Percentiles rank a stretch among this genome's conserved stretches.
These are phyloP conservation scores for Eutrema heterophyllum DNA, from an alignment of 345 rosid species.

Conservation along the genomic window DNA sequence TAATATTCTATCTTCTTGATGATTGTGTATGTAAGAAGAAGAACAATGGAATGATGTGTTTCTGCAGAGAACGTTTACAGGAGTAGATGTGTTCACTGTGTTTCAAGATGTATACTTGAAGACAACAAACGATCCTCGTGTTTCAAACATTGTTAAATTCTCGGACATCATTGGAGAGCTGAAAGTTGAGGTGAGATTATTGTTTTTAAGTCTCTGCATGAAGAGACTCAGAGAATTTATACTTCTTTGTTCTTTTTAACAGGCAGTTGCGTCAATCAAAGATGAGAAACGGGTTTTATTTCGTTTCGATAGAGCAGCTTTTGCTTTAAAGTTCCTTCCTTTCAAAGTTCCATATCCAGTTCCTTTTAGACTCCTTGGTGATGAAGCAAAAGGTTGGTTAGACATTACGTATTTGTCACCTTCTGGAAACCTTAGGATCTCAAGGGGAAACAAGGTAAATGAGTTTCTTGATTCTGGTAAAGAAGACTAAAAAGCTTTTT, in stretches of 20 bases:
- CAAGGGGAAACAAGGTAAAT: constrained; percentile 91
- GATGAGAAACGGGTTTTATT: constrained; percentile 67
- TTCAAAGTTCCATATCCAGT: constrained; percentile 94
- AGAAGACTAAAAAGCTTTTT: not conserved
- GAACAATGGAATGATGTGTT: not conserved
- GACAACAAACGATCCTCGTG: constrained; percentile 77
- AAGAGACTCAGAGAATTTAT: not conserved
- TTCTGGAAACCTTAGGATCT: constrained; percentile 83
- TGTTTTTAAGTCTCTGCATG: not conserved
- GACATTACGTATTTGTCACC: constrained; percentile 81
- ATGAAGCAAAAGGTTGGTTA: constrained; percentile 95
- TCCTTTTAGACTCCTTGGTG: constrained; percentile 93
- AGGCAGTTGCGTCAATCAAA: constrained; percentile 79
- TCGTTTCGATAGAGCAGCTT: constrained; percentile 75
- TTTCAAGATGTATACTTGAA: constrained; percentile 84
- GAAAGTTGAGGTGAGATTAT: constrained; percentile 67
- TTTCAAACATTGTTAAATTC: constrained; percentile 76
- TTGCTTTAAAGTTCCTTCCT: constrained; percentile 75
- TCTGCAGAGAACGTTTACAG: constrained; percentile 89
- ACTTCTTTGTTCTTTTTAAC: not conserved
- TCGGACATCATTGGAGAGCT: constrained; percentile 86
- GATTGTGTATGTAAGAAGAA: not conserved
- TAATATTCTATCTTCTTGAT: not conserved
- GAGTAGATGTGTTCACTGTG: constrained; percentile 75
- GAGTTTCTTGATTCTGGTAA: constrained; percentile 10